Percentiles rank a stretch among this genome's conserved stretches.
These are phyloP conservation scores for Hypomontagnella monticulosa DNA, from an alignment of 495 filamentous ascomycete genomes.

Conservation along the genomic window DNA sequence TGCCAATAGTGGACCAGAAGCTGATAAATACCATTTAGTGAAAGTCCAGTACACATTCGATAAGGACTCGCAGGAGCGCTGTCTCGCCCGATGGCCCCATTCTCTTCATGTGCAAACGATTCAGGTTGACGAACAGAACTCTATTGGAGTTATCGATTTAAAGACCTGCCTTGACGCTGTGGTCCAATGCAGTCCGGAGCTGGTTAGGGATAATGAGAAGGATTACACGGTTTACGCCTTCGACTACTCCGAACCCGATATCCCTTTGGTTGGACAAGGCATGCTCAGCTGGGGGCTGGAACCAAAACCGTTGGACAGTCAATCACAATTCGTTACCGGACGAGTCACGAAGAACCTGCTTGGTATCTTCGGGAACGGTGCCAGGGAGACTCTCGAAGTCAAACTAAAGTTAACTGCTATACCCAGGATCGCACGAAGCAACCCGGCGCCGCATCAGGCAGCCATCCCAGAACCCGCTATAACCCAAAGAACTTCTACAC, in stretches of 20 bases:
- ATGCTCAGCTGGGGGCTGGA: conserved; percentile 89
- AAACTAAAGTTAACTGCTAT: conserved; percentile 89
- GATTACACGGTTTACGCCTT: conserved; percentile 97
- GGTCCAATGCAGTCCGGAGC: conserved; percentile 78
- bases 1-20: background rate
- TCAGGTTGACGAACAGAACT: conserved; percentile 72
- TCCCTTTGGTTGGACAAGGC: conserved; percentile 92
- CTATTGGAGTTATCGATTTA: conserved; percentile 89
- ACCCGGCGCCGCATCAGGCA: conserved; percentile 69
- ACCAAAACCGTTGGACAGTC: conserved; percentile 62
- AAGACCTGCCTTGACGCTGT: conserved; percentile 92
- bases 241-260: conserved; percentile 95
- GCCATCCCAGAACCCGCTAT: conserved; percentile 31
- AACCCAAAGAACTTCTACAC: conserved; percentile 32
- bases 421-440: conserved; percentile 70
- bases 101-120: conserved; percentile 82
- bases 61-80: conserved; percentile 86
- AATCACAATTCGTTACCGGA: conserved; percentile 84
- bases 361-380: conserved; percentile 81
- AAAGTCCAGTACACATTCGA: conserved; percentile 99
- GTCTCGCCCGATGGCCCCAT: conserved; percentile 88
- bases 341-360: conserved; percentile 86
- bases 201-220: conserved; percentile 81
- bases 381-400: conserved; percentile 92
- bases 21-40: conserved; percentile 63